These are phyloP conservation scores for Fagus sylvatica DNA, from an alignment of 306 rosid genomes.

Conservation along the genomic window DNA sequence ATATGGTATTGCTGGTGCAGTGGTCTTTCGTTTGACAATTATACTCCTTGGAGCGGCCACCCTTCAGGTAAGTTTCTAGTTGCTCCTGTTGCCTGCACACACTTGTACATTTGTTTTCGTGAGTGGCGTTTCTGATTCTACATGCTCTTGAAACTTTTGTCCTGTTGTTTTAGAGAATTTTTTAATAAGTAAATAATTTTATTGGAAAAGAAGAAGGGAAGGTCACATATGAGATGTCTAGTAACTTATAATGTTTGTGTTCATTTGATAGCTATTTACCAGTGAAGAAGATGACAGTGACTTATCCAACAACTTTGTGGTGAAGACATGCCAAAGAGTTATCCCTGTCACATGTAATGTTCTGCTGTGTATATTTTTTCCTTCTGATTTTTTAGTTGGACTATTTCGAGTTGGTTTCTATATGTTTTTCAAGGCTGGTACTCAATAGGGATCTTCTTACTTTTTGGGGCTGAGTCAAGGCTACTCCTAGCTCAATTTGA, in stretches of 20 bases:
- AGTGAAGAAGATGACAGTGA: constrained; percentile 80
- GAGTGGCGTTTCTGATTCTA: constrained; percentile 10
- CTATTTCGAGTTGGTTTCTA: constrained; percentile 20
- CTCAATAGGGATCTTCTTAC: not conserved
- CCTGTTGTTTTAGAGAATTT: constrained; percentile 38
- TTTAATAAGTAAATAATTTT: not conserved
- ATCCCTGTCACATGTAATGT: constrained; percentile 80
- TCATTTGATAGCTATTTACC: constrained; percentile 59
- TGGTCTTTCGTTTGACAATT: too few relatives aligned
- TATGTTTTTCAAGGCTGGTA: not conserved
- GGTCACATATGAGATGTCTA: not conserved
- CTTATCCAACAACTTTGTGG: constrained; percentile 80
- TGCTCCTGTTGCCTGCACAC: constrained; percentile 7
- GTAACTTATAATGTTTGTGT: constrained; percentile 11
- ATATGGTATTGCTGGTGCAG: too few relatives aligned
- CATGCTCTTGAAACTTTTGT: constrained; percentile 11
- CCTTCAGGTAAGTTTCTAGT: not conserved
- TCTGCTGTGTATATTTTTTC: constrained; percentile 16
- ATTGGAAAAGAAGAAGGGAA: not conserved
- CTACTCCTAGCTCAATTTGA: not conserved
- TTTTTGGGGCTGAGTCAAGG: constrained; percentile 4
- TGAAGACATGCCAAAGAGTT: constrained; percentile 85
- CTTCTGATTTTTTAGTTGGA: constrained; percentile 29
- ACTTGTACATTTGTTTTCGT: constrained; percentile 4
- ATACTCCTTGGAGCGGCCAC: too few relatives aligned